Evolutionary conservation across 192 early-diverging fungal species (phyloP).

Genomic region (Podila epigama): DNA sequence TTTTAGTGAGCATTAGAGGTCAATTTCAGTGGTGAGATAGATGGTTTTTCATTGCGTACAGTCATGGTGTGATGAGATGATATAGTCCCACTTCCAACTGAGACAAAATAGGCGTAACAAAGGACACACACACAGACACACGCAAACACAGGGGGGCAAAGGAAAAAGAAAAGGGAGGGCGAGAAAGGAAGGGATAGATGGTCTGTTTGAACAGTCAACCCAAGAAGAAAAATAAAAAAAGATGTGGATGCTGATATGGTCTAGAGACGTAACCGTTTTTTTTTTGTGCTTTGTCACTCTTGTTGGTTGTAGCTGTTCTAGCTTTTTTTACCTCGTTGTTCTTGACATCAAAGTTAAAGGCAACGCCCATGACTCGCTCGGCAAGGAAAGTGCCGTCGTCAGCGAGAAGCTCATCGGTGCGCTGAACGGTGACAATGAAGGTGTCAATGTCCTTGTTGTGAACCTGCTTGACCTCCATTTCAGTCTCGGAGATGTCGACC

Average conservation of each 20-base stretch:
- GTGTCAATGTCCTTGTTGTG: conserved; percentile 46
- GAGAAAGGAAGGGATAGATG: not conserved
- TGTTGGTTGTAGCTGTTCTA: not conserved
- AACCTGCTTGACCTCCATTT: conserved; percentile 42
- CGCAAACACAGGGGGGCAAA: not conserved
- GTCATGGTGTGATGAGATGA: not conserved
- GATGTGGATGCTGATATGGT: not conserved
- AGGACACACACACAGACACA: not conserved
- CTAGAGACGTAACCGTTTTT: not conserved
- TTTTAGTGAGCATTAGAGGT: conserved; percentile 1
- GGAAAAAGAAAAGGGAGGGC: not conserved
- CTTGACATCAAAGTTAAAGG: conserved; percentile 63
- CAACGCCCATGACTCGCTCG: conserved; percentile 63
- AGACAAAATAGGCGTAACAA: not conserved
- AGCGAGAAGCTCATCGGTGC: conserved; percentile 62
- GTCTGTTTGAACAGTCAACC: not conserved
- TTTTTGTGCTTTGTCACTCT: too few species aligned
- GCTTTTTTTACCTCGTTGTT: conserved; percentile 53
- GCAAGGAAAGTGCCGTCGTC: conserved; percentile 64
- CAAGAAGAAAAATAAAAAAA: too few species aligned
- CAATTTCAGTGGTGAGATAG: not conserved
- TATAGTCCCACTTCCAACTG: not conserved
- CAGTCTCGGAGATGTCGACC: conserved; percentile 48
- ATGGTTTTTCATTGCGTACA: not conserved
- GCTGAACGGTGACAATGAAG: conserved; percentile 63